Evolutionary conservation across 2,329 filamentous ascomycete genomes (phyloP).

Genomic region (Helicocarpus griseus): DNA sequence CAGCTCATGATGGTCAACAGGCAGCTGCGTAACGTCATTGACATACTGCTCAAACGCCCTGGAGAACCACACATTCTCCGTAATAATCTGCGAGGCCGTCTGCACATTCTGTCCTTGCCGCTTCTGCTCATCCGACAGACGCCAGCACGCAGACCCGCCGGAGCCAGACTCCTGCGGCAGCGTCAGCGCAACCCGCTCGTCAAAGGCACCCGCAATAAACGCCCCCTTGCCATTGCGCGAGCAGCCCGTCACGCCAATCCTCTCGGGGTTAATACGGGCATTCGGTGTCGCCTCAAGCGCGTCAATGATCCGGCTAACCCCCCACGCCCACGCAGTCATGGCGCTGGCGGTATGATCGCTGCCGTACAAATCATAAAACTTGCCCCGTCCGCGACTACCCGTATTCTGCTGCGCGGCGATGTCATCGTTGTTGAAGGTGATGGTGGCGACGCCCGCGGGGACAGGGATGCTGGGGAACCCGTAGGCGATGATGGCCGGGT

Average conservation of each 20-base stretch:
- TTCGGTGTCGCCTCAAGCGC: conserved; percentile 43
- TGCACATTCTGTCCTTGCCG: conserved; percentile 49
- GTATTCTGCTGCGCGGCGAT: conserved; percentile 42
- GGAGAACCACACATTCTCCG: conserved; percentile 56
- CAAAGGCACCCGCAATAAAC: conserved; percentile 51
- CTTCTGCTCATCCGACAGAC: conserved; percentile 44
- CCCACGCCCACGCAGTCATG: conserved; percentile 55
- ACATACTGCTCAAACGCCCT: conserved; percentile 45
- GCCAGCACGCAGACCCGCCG: conserved; percentile 54
- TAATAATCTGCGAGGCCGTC: conserved; percentile 49
- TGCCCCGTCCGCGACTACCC: conserved; percentile 45
- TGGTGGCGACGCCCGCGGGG: conserved; percentile 45
- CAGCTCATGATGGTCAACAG: conserved; percentile 50
- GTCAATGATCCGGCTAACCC: conserved; percentile 51
- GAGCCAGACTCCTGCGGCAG: conserved; percentile 55
- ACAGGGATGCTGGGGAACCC: conserved; percentile 47
- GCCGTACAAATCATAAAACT: conserved; percentile 53
- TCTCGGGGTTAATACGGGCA: conserved; percentile 39
- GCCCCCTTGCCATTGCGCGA: conserved; percentile 57
- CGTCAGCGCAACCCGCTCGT: conserved; percentile 49
- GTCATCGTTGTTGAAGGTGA: conserved; percentile 50
- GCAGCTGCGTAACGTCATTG: conserved; percentile 37
- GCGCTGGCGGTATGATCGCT: conserved; percentile 47
- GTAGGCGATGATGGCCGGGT: conserved; percentile 50
- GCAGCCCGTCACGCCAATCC: conserved; percentile 52